Evolutionary conservation across 345 rosid genomes (phyloP), one percentile per base, ranked within the genome.

Genomic region (Salix udensis): DNA sequence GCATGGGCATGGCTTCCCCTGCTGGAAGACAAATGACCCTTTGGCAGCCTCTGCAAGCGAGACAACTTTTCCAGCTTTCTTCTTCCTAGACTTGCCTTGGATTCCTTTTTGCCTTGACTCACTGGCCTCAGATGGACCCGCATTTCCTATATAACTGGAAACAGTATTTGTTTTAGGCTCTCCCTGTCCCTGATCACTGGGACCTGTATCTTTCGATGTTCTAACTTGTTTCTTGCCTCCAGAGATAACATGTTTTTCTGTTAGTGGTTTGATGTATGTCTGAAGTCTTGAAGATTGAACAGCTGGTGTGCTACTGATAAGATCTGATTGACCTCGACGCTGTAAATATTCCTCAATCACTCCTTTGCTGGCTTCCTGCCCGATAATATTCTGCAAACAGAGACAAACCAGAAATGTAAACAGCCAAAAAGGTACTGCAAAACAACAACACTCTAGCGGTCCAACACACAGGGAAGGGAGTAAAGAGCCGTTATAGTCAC

Each of bases 31-130:
- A 75, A 96, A 84, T 19, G 98, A 92, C 44, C 98, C 99, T 85
- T 93, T 92, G 42, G 97, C 93, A 75, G 96, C 99, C 79, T 93
- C 99, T 8, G 96, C 98, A 39, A 96, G 94, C 2, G 99, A 91
- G 44, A 96, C 65, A 16, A 91, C 97, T 74, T 89, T 93, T 42
- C 92, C 98, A 37, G 88, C 82, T 82, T 93, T 96, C 88, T 96
- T 96, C 90, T 93, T 93, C 85, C 80, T 90, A 36, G 91, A 87
- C 85, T 81, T 87, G 37, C 71, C 79, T 74, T 87, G 95, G 50
- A 28, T 80, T 2, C 84, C 88, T 77, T 82, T 87, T n/a, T 74
- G 80, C 74, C 67, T 40, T 7, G 60, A 69, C 72, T 84, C 87
- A 66, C 39, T 76, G 70, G 80, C 68, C 73, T 77, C 78, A 61